Evolutionary conservation across 176 grass and related monocot species (phyloP).

Genomic region (Zizania latifolia): DNA sequence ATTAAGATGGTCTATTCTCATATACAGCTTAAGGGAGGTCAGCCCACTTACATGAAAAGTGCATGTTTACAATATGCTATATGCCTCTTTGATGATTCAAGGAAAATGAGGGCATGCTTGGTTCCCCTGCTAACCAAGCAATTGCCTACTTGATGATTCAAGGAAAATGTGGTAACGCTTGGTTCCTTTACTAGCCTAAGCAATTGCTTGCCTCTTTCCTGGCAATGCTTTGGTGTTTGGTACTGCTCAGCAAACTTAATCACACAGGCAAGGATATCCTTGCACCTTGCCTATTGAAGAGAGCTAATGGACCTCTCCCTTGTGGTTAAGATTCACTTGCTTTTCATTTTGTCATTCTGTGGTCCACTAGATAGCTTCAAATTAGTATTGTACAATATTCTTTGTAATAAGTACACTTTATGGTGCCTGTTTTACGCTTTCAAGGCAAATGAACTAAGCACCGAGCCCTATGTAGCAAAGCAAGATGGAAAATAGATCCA

Average conservation of each 20-base stretch:
- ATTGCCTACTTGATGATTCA: not conserved
- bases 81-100: not conserved
- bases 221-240: not conserved
- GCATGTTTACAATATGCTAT: not conserved
- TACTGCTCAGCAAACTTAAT: not conserved
- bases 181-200: no score
- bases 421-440: not conserved
- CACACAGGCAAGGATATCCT: not conserved
- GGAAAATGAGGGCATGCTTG: not conserved
- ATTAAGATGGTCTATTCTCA: not conserved
- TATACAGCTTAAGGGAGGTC: conserved; percentile 8
- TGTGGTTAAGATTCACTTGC: not conserved
- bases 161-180: no score
- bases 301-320: no score
- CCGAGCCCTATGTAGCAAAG: not conserved
- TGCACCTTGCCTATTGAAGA: not conserved
- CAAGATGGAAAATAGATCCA: no score
- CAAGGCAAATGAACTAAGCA: not conserved
- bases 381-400: not conserved
- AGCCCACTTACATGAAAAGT: not conserved
- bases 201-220: no score
- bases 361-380: not conserved
- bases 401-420: not conserved
- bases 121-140: not conserved
- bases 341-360: not conserved